Evolutionary conservation across 345 rosid species (phyloP).

Genomic region (Nasturtium officinale): DNA sequence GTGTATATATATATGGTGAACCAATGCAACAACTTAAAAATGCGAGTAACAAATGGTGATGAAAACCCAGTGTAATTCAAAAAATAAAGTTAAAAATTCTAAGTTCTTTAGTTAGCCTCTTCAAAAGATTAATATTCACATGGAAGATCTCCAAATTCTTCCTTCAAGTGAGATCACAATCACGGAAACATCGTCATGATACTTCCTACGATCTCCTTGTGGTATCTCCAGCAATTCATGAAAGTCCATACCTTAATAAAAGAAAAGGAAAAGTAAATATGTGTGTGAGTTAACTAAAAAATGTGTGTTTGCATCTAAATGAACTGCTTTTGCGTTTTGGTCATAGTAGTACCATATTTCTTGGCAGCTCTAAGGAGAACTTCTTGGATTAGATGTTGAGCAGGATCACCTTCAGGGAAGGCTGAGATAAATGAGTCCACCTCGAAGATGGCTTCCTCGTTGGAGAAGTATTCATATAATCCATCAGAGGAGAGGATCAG

Average conservation of each 20-base stretch:
- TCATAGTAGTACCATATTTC: conserved; percentile 68
- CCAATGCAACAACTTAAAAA: background rate
- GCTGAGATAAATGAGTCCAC: conserved; percentile 73
- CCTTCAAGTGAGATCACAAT: conserved; percentile 90
- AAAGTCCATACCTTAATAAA: conserved; percentile 72
- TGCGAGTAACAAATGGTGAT: conserved; percentile 5
- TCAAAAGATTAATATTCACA: conserved; percentile 43
- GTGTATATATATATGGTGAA: background rate
- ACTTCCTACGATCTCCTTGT: conserved; percentile 83
- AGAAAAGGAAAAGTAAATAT: background rate
- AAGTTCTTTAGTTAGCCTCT: conserved; percentile 8
- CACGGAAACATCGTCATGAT: conserved; percentile 91
- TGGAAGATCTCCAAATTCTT: conserved; percentile 88
- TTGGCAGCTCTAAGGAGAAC: conserved; percentile 86
- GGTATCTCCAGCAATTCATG: conserved; percentile 88
- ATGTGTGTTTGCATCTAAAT: background rate
- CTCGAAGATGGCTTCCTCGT: conserved; percentile 75
- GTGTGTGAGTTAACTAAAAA: background rate
- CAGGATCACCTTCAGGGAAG: conserved; percentile 94
- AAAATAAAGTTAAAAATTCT: background rate
- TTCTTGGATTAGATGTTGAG: conserved; percentile 85
- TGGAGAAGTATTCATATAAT: conserved; percentile 80
- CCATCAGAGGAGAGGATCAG: conserved; percentile 89
- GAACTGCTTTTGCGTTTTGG: background rate
- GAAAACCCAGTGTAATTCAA: background rate